A percentile compares a stretch with the other conserved stretches of the same genome.
Conservation (phyloP, 2,329 filamentous ascomycete species). For the Beauveria sp. region DNA sequence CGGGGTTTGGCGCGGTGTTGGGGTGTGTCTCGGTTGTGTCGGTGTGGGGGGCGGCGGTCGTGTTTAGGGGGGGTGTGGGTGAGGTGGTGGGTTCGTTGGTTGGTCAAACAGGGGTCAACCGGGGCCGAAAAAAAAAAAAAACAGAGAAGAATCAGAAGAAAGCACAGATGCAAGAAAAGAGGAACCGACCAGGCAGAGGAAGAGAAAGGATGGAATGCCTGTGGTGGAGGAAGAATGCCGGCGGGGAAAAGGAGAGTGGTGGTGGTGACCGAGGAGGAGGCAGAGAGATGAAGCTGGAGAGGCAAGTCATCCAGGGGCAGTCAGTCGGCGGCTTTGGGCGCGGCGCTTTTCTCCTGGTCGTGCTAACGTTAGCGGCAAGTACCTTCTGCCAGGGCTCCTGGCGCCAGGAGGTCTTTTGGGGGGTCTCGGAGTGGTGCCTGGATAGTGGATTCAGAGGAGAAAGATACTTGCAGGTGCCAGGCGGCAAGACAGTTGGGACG, state of each 20-base stretch:
- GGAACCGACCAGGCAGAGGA: not conserved
- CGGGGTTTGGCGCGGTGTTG: no score
- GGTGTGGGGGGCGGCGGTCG: no score
- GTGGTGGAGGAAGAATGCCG: not conserved
- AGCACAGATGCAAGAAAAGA: not conserved
- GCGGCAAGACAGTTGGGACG: conserved; percentile 3
- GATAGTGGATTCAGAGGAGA: not conserved
- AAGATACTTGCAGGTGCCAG: not conserved
- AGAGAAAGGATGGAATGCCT: conserved; percentile 1
- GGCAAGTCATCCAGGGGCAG: conserved; percentile 4
- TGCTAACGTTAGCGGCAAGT: not conserved
- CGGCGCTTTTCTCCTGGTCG: not conserved
- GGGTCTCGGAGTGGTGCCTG: not conserved
- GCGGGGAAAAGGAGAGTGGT: not conserved
- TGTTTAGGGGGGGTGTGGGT: no score
- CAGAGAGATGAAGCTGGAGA: conserved; percentile 4
- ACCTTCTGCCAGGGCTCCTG: not conserved
- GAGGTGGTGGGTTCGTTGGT: not conserved
- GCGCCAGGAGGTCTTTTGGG: not conserved
- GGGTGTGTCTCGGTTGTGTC: no score
- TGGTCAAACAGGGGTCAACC: conserved; percentile 3
- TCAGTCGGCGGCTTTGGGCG: not conserved
- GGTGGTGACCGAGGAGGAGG: not conserved
- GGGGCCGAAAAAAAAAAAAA: not conserved
- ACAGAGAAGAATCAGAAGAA: not conserved